Base-by-base conservation (phyloP, 306 rosid species). In the Canavalia ensiformis region DNA sequence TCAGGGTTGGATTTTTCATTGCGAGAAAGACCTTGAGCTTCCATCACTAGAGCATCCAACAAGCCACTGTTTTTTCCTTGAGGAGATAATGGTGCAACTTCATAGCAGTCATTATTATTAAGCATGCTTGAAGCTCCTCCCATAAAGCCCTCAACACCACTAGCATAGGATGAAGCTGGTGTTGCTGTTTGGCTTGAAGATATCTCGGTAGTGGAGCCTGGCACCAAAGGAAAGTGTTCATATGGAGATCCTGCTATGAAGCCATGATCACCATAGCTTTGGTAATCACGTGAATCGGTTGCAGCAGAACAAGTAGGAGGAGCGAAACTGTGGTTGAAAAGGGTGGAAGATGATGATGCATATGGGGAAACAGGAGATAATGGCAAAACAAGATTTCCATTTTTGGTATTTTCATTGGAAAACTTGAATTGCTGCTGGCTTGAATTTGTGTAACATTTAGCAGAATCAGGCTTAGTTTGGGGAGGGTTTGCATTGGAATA, bases 171-270 rank as follows among this genome's bases (percentile, higher is more conserved):
- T 13, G 94, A 88, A 67, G 84, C 88, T 9, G 88, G 88, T 8
- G 89, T 89, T 2, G 73, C 57, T 5, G 91, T 86, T 85, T 85
- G 92, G 90, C 69, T 86, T n/a, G 90, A 87, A 88, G 95, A 90
- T 52, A 82, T 86, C 74, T 91, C 93, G 5, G 83, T 54, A 31
- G 28, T 77, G 57, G 76, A 59, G 4, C 74, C 83, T 1, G 47
- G 62, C 35, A 65, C 49, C 57, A 80, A 37, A n/a, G 68, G 58
- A 78, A 50, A 7, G 6, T 88, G 81, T 25, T 81, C 86, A 70
- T 35, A 86, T 2, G 88, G 60, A 56, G 91, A 46, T 4, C 73
- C 82, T 12, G 73, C 42, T 2, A 72, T 85, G 18, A 75, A 75
- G 52, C 63, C 84, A 72, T 67, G 57, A 34, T 75, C 65, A 66